Conservation (phyloP, 2,329 filamentous ascomycete species). For the Plenodomus biglobosus region DNA sequence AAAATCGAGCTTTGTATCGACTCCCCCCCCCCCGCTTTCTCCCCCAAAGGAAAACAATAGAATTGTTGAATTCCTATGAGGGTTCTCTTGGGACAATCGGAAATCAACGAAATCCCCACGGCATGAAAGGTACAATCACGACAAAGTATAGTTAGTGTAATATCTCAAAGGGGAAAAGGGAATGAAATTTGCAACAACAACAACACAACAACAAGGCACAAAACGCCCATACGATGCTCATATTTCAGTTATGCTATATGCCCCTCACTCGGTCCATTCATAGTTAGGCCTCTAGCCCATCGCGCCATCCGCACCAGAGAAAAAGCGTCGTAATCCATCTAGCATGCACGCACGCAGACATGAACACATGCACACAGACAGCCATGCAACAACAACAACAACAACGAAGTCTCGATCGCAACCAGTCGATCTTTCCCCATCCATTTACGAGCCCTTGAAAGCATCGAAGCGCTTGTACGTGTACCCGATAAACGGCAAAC, state of each 20-base stretch:
- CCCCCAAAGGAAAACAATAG: no score
- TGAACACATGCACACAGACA: background rate
- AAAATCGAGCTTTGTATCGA: no score
- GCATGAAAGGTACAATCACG: no score
- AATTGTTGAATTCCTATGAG: no score
- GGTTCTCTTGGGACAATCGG: no score
- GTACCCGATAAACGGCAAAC: conserved; percentile 92
- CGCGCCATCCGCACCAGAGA: background rate
- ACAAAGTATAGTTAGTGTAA: no score
- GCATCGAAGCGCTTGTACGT: conserved; percentile 96
- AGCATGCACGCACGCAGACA: background rate
- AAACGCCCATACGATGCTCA: conserved; percentile 23
- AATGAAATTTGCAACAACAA: no score
- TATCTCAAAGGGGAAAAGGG: no score
- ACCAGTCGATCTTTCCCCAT: background rate
- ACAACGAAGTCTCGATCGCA: background rate
- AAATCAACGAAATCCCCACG: no score
- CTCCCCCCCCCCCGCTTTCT: no score
- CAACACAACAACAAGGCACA: conserved; percentile 4
- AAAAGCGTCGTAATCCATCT: background rate
- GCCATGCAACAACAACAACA: no score
- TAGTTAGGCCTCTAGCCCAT: background rate
- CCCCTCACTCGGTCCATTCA: background rate
- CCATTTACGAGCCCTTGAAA: conserved; percentile 50
- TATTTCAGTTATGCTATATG: conserved; percentile 8